These are phyloP conservation scores for Strobilomyces confusus DNA, from an alignment of 768 basidiomycete species.

Conservation along the genomic window DNA sequence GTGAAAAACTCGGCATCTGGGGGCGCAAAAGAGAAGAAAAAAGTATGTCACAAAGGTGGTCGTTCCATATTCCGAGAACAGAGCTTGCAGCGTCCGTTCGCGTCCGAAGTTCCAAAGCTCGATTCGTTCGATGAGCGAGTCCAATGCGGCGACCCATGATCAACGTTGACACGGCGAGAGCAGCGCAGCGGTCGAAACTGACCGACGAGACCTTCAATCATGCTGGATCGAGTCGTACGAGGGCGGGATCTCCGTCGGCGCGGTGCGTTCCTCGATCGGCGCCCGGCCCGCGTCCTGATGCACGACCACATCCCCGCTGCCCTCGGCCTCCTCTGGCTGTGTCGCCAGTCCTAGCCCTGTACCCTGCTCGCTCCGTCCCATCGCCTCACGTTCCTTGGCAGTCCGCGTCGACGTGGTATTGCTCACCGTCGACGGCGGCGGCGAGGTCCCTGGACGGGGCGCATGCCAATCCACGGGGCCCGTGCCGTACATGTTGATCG, in stretches of 20 bases:
- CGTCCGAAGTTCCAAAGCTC: too few relatives aligned
- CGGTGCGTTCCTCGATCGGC: conserved; percentile 11
- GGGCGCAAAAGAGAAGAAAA: too few relatives aligned
- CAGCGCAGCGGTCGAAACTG: too few relatives aligned
- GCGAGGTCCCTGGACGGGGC: conserved; percentile 17
- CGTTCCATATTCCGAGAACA: too few relatives aligned
- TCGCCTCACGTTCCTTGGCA: conserved; percentile 26
- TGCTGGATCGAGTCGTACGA: conserved; percentile 27
- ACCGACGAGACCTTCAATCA: conserved; percentile 8
- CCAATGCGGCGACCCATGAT: background rate
- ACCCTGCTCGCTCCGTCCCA: conserved; percentile 14
- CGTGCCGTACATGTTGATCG: conserved; percentile 9
- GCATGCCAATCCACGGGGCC: conserved; percentile 19
- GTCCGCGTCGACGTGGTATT: conserved; percentile 11
- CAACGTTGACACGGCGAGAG: background rate
- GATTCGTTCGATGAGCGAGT: too few relatives aligned
- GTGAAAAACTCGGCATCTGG: too few relatives aligned
- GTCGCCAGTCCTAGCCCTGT: conserved; percentile 18
- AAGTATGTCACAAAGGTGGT: too few relatives aligned
- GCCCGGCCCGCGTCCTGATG: conserved; percentile 28
- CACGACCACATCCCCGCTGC: conserved; percentile 22
- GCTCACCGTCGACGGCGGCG: conserved; percentile 23
- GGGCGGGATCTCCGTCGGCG: conserved; percentile 27
- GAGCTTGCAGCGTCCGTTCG: too few relatives aligned
- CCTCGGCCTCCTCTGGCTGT: conserved; percentile 20